These are phyloP conservation scores for Cudoniella acicularis DNA, from an alignment of 495 filamentous ascomycete species.

Conservation along the genomic window DNA sequence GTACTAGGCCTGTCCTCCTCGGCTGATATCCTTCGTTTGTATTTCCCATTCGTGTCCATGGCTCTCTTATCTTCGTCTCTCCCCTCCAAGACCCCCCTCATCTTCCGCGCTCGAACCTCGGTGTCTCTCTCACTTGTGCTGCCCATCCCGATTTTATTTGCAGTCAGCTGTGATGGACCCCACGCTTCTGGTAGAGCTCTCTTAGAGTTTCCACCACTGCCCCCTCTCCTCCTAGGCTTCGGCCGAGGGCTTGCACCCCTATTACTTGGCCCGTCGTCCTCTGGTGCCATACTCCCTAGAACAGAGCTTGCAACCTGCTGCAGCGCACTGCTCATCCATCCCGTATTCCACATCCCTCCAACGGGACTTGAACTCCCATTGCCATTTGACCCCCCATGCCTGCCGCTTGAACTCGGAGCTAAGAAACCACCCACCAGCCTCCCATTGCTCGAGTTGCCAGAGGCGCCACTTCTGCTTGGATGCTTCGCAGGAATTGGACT, in stretches of 20 bases:
- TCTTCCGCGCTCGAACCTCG: constrained; percentile 42
- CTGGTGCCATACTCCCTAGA: constrained; percentile 19
- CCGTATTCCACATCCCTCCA: constrained; percentile 16
- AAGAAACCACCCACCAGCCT: too few species aligned
- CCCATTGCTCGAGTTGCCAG: constrained; percentile 5
- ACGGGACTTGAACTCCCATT: constrained; percentile 11
- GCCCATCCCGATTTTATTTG: constrained; percentile 41
- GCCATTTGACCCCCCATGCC: not conserved
- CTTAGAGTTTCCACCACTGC: constrained; percentile 2
- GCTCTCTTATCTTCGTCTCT: constrained; percentile 45
- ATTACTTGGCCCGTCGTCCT: constrained; percentile 3
- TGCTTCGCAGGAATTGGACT: constrained; percentile 24
- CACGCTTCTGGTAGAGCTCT: constrained; percentile 15
- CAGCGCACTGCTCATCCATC: constrained; percentile 21
- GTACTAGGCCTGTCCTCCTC: constrained; percentile 32
- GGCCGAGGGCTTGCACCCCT: not conserved
- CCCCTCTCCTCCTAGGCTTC: constrained; percentile 5
- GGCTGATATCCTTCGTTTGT: constrained; percentile 52
- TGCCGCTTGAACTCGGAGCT: not conserved
- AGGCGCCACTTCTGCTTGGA: constrained; percentile 16
- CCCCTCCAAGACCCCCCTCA: constrained; percentile 44
- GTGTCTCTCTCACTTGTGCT: constrained; percentile 45
- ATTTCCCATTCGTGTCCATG: constrained; percentile 44
- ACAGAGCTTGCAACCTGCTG: constrained; percentile 33
- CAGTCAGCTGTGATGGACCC: constrained; percentile 28